Evolutionary conservation across 208 protist genomes (phyloP).

Genomic region (Crithidia expoeki): DNA sequence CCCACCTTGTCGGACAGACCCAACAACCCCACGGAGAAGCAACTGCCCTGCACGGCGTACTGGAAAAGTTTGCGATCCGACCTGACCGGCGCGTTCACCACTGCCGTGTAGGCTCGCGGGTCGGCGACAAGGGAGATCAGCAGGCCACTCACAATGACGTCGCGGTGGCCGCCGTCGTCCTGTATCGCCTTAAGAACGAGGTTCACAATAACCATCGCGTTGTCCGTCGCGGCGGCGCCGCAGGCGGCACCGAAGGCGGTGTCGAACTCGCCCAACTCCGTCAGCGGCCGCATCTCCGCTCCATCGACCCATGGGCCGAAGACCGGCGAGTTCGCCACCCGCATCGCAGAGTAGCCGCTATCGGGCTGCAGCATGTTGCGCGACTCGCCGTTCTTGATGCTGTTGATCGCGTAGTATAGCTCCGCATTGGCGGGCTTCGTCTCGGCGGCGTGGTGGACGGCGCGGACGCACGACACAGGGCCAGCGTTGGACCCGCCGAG

Average conservation of each 20-base stretch:
- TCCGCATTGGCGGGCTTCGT: conserved; percentile 32
- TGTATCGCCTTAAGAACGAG: conserved; percentile 35
- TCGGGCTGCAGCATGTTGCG: conserved; percentile 37
- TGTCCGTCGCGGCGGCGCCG: conserved; percentile 29
- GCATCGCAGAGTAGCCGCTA: conserved; percentile 23
- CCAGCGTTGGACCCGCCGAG: conserved; percentile 37
- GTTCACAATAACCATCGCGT: conserved; percentile 37
- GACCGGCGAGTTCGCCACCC: conserved; percentile 52
- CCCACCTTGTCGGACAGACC: conserved; percentile 30
- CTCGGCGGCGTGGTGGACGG: conserved; percentile 26
- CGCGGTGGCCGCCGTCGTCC: conserved; percentile 16
- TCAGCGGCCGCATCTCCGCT: conserved; percentile 33
- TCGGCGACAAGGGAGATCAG: conserved; percentile 42
- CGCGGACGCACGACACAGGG: conserved; percentile 25
- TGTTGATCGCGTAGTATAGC: conserved; percentile 40
- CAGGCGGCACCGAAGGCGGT: conserved; percentile 23
- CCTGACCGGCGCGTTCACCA: conserved; percentile 26
- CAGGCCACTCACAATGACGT: conserved; percentile 54
- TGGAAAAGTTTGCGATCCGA: conserved; percentile 42
- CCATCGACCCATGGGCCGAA: conserved; percentile 52
- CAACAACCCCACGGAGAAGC: conserved; percentile 45
- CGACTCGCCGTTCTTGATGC: conserved; percentile 27
- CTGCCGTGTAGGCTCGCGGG: conserved; percentile 19
- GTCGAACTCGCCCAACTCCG: conserved; percentile 28
- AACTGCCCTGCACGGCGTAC: conserved; percentile 53